phyloP scores from a whole-genome alignment of 306 rosid genomes.

The Luffa acutangula region DNA sequence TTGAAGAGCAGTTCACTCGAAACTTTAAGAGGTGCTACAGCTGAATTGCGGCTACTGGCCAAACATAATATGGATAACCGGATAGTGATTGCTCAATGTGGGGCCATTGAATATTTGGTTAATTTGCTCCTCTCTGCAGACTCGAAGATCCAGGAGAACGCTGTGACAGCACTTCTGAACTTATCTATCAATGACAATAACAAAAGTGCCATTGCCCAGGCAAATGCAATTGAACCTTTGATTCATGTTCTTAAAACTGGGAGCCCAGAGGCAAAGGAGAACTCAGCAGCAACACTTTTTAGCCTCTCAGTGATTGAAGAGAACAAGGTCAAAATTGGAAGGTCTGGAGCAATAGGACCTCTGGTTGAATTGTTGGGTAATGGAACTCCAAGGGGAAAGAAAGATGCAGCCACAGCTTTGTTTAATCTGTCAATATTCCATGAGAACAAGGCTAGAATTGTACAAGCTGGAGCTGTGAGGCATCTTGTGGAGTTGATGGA shows the following conservation, averaged over 20 bases:
- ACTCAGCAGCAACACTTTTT: constrained; percentile 98
- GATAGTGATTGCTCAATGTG: constrained; percentile 86
- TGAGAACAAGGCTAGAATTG: constrained; percentile 86
- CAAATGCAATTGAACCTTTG: constrained; percentile 81
- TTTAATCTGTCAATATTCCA: constrained; percentile 90
- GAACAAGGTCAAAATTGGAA: constrained; percentile 81
- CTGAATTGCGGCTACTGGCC: constrained; percentile 74
- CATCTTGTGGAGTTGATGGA: constrained; percentile 98
- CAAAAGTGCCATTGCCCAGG: constrained; percentile 76
- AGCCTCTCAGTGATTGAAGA: constrained; percentile 98
- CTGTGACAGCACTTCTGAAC: constrained; percentile 96
- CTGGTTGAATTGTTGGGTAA: constrained; percentile 90
- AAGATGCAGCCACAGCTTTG: constrained; percentile 98
- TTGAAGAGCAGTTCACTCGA: constrained; percentile 58
- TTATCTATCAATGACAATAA: constrained; percentile 92
- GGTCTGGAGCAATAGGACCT: constrained; percentile 90
- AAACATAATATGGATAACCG: constrained; percentile 93
- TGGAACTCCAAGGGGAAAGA: constrained; percentile 96
- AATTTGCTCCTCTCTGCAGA: constrained; percentile 60
- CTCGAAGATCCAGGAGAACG: constrained; percentile 73
- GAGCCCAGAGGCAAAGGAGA: constrained; percentile 96
- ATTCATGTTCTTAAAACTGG: constrained; percentile 86
- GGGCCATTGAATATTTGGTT: constrained; percentile 74
- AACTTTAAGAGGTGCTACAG: constrained; percentile 68
- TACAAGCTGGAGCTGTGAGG: constrained; percentile 92